phyloP scores from a whole-genome alignment of 2,329 filamentous ascomycete genomes.

The Diaporthe eres region DNA sequence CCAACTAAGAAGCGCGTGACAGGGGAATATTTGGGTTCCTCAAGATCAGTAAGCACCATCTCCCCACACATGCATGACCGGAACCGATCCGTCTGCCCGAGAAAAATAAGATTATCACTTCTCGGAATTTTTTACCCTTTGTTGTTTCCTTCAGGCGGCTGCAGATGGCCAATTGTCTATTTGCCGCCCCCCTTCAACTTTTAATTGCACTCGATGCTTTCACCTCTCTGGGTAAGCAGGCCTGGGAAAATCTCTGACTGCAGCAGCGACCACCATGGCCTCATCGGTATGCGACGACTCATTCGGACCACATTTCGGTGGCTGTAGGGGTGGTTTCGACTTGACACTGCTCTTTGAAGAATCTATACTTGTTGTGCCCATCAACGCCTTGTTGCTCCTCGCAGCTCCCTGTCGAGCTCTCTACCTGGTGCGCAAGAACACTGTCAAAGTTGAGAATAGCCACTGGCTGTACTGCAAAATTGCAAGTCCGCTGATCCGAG shows the following conservation, averaged over 20 bases:
- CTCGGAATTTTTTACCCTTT: neutral
- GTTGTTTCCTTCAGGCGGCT: neutral
- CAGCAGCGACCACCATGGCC: slow-evolving; percentile 9
- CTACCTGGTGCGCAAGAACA: slow-evolving; percentile 4
- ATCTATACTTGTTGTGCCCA: slow-evolving; percentile 6
- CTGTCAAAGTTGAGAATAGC: neutral
- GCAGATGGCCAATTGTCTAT: neutral
- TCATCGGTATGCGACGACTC: slow-evolving; percentile 13
- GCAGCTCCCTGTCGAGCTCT: slow-evolving; percentile 7
- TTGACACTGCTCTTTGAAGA: slow-evolving; percentile 8
- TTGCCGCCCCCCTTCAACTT: neutral
- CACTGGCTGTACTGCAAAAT: slow-evolving; percentile 11
- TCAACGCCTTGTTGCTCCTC: slow-evolving; percentile 7
- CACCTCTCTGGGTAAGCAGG: neutral
- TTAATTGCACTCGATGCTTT: neutral
- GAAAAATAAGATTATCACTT: neutral
- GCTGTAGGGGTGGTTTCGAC: slow-evolving; percentile 18
- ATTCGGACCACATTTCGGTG: neutral
- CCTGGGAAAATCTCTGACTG: neutral
- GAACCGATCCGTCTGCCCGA: neutral
- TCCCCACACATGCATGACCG: neutral
- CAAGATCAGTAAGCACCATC: neutral
- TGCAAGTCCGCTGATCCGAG: neutral
- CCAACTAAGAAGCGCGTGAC: neutral
- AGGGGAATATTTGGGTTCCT: neutral